A percentile compares a stretch with the other conserved stretches of the same genome.
phyloP scores from a whole-genome alignment of 1,139 yeast genomes.

The Nakaseomyces kungkrabaensis region DNA sequence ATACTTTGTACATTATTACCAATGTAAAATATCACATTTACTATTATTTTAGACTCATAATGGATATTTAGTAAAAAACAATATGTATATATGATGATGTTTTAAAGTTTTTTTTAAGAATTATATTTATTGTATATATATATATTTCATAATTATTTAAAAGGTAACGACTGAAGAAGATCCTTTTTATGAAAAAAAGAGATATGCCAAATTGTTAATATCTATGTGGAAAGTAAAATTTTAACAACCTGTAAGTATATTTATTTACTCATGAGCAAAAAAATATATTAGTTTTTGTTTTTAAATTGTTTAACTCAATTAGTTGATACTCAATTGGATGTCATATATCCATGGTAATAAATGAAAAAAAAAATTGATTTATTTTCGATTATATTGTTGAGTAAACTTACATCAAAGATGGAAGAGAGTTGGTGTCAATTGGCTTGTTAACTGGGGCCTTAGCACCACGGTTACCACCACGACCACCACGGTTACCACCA shows the following conservation, averaged over 20 bases:
- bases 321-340: neutral
- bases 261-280: neutral
- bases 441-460: slow-evolving; percentile 25
- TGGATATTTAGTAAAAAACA: no score
- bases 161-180: slow-evolving; percentile 2
- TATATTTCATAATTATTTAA: slow-evolving; percentile 1
- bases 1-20: neutral
- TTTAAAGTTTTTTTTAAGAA: neutral
- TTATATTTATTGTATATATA: slow-evolving; percentile 2
- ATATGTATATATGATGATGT: no score
- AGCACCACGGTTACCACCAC: slow-evolving; percentile 21
- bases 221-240: neutral
- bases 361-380: neutral
- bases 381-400: neutral
- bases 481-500: slow-evolving; percentile 9
- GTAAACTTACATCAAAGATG: slow-evolving; percentile 35
- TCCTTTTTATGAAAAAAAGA: neutral
- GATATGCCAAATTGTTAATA: no score
- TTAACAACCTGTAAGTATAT: neutral
- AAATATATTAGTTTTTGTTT: neutral
- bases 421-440: slow-evolving; percentile 51
- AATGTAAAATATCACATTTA: neutral
- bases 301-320: neutral
- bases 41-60: no score
- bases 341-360: neutral